phyloP scores from a whole-genome alignment of 108 stramenopile species.

The Hondaea fermentalgiana region DNA sequence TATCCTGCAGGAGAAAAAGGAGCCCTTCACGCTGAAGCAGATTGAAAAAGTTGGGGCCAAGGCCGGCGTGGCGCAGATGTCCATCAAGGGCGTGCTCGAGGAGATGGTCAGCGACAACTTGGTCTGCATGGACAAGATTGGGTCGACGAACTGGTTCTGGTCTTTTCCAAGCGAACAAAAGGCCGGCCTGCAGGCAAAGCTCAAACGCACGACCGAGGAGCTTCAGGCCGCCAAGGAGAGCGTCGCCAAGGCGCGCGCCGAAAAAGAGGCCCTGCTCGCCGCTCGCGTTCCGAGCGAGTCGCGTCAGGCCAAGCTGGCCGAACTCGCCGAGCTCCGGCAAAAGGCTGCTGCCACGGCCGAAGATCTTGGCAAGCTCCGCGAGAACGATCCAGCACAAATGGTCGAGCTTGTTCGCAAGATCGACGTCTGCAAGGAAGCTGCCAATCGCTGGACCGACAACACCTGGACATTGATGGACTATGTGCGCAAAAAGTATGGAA shows the following conservation, averaged over 20 bases:
- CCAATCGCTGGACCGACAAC: constrained; percentile 86
- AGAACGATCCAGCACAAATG: constrained; percentile 77
- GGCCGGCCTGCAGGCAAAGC: not conserved
- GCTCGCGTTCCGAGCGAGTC: not conserved
- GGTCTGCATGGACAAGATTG: constrained; percentile 82
- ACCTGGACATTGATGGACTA: constrained; percentile 67
- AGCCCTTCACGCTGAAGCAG: constrained; percentile 25
- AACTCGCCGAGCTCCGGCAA: not conserved
- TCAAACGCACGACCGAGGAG: not conserved
- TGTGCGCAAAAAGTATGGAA: constrained; percentile 78
- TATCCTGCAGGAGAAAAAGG: constrained; percentile 18
- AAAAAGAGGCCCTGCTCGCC: not conserved
- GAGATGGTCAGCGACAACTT: constrained; percentile 66
- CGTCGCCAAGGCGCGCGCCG: not conserved
- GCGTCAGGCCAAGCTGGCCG: not conserved
- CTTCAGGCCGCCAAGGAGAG: not conserved
- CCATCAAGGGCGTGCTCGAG: constrained; percentile 20
- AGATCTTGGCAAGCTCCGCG: constrained; percentile 60
- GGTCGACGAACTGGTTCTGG: constrained; percentile 81
- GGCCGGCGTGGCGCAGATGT: constrained; percentile 21
- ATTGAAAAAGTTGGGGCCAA: constrained; percentile 19
- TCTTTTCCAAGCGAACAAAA: constrained; percentile 55
- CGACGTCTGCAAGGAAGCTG: constrained; percentile 57
- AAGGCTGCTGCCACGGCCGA: not conserved
- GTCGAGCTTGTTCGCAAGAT: constrained; percentile 66